phyloP scores from a whole-genome alignment of 2,329 filamentous ascomycete species.

The Falciphora oryzae region DNA sequence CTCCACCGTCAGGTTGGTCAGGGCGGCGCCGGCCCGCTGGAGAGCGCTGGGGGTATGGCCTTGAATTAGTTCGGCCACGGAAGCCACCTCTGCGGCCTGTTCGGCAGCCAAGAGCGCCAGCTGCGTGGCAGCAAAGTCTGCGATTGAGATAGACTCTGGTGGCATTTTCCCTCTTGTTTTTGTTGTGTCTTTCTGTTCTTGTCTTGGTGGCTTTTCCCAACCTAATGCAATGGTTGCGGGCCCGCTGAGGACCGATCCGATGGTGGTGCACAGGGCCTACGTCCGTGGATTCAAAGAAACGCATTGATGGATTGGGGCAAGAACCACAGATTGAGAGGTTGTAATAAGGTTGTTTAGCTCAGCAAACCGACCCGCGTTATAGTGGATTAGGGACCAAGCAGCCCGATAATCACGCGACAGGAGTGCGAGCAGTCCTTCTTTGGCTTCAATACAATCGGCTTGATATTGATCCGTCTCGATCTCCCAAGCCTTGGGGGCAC shows the following conservation, averaged over 20 bases:
- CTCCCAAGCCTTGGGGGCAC: too few species aligned
- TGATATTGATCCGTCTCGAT: too few species aligned
- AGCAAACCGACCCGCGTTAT: too few species aligned
- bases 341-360: too few species aligned
- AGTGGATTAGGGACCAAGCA: too few species aligned
- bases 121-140: conserved; percentile 65
- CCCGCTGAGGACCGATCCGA: too few species aligned
- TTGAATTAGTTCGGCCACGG: conserved; percentile 62
- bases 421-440: too few species aligned
- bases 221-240: neutral
- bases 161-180: conserved; percentile 26
- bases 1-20: conserved; percentile 67
- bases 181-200: neutral
- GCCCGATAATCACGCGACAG: too few species aligned
- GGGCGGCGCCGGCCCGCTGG: conserved; percentile 70
- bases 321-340: too few species aligned
- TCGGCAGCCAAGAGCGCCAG: conserved; percentile 65
- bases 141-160: conserved; percentile 49
- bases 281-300: too few species aligned
- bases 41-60: conserved; percentile 63
- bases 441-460: too few species aligned
- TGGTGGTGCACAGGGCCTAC: neutral
- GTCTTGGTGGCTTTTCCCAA: neutral
- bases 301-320: too few species aligned
- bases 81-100: conserved; percentile 64